Base-by-base conservation (phyloP, 2,329 filamentous ascomycete genomes). In the Corinectria fuckeliana region DNA sequence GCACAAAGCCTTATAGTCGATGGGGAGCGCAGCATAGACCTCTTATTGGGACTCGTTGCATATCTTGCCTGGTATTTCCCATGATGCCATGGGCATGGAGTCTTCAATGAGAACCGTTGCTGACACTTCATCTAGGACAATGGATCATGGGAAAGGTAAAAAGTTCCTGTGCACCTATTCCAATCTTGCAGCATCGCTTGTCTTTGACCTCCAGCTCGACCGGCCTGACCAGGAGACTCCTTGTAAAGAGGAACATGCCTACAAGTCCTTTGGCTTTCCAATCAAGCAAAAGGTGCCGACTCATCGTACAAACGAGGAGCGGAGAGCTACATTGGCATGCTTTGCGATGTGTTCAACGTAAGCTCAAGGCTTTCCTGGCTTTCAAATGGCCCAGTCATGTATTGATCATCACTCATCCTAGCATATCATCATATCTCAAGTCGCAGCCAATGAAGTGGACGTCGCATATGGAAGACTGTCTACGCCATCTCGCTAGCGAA, bases 381-480 rank as follows among this genome's bases (percentile, higher is more conserved):
- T 28, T 18, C n/a, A 28, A 28, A 36, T n/a, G 10, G 1, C 8
- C 10, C 13, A 16, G 8, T 9, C 20, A 30, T 21, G 5, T 28
- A 10, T 14, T 34, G 7, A n/a, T 5, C 16, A 30, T 32, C 30
- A 10, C 20, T 23, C 11, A 23, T 13, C 13, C 21, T 42, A 70
- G 67, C 4, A 57, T 67, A 6, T 56, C 65, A 1, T 60, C 57
- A 25, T 67, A 67, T 30, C 53, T 68, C 3, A 76, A 76, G 23
- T 71, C 75, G n/a, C 81, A 84, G 32, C 64, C 77, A 5, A 72
- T 87, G 62, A 76, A 75, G 11, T 88, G 85, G 85, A 85, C 80
- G 0, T 63, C 78, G 2, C 78, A 84, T 39, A 79, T 87, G 74
- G 84, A 86, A 32, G 82, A 85, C 34, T 82, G 78, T 47, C 72